Base-by-base conservation (phyloP, 2,329 filamentous ascomycete species). In the Venturia effusa region DNA sequence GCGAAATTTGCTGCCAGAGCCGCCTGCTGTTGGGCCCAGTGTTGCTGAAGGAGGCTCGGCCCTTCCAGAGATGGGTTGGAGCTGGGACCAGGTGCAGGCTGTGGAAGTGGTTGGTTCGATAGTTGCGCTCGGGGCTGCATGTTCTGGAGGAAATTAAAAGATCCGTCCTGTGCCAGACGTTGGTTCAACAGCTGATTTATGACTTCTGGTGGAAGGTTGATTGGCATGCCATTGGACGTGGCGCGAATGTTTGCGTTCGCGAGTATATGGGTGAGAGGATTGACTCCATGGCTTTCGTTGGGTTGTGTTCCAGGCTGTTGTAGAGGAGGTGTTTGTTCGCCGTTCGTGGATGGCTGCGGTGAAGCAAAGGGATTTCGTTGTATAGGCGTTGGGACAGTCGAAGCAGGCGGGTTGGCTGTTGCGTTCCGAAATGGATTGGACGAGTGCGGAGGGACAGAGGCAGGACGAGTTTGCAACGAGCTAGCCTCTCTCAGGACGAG, bases 401-500 rank as follows among this genome's bases (percentile, higher is more conserved):
- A 39, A 64, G 63, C 22, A 39, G 61, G 34, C 15, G 65, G 39
- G 22, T 45, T 45, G 19, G 22, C 10, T 3, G 37, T 32, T 41
- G 59, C 37, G 59, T 22, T 45, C 41, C 59, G 22, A 19, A 45
- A 41, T 4, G 59, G 41, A 61, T 61, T 41, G 13, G 34, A 41
- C 27, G 39, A 45, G 15, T 61, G 37, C 15, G 37, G 22, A 19
- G 51, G 51, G 5, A 57, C 51, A 57, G 51, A 57, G 30, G 51
- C 27, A 6, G 57, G 63, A 32, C 32, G 55, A 10, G n/a, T 7
- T 22, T 61, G 39, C 11, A 30, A 19, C 2, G 63, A 0, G 61
- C 68, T 69, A 1, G 71, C 68, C 65, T 76, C 74, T 43, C 74
- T 70, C 19, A 76, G 69, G 45, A 76, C 74, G 17, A 76, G 67